A percentile compares a stretch with the other conserved stretches of the same genome.
These are phyloP conservation scores for Spergularia azorica DNA, from an alignment of 179 eudicot genomes.

Conservation along the genomic window DNA sequence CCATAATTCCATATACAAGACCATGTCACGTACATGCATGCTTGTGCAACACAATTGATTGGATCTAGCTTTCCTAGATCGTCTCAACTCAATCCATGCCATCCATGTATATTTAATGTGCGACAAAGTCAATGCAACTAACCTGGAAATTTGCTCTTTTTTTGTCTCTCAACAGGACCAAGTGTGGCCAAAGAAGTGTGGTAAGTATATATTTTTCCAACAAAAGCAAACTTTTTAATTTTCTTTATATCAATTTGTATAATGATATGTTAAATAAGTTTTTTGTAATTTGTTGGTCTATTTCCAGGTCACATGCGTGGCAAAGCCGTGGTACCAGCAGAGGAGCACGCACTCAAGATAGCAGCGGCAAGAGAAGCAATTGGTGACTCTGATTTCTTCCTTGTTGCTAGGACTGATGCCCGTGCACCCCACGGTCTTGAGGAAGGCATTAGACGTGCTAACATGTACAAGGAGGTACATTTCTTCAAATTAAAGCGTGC, in stretches of 20 bases:
- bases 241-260: neutral
- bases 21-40: too few relatives aligned
- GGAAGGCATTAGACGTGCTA: conserved; percentile 42
- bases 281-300: neutral
- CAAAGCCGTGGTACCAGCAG: conserved; percentile 42
- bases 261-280: too few relatives aligned
- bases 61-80: too few relatives aligned
- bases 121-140: neutral
- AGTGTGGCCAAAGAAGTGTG: conserved; percentile 50
- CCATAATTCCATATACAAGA: too few relatives aligned
- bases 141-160: neutral
- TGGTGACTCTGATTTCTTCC: conserved; percentile 43
- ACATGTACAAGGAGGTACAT: conserved; percentile 33
- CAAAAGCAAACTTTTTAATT: too few relatives aligned
- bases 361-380: conserved; percentile 49
- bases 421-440: conserved; percentile 42
- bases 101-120: too few relatives aligned
- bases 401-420: conserved; percentile 50
- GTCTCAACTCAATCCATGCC: too few relatives aligned
- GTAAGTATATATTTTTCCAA: conserved; percentile 18
- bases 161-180: conserved; percentile 33
- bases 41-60: too few relatives aligned
- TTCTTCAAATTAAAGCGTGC: too few relatives aligned
- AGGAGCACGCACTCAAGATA: conserved; percentile 45
- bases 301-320: conserved; percentile 39